A percentile compares a stretch with the other conserved stretches of the same genome.
phyloP scores from a whole-genome alignment of 2,329 filamentous ascomycete genomes.

The Fusarium scirpi region DNA sequence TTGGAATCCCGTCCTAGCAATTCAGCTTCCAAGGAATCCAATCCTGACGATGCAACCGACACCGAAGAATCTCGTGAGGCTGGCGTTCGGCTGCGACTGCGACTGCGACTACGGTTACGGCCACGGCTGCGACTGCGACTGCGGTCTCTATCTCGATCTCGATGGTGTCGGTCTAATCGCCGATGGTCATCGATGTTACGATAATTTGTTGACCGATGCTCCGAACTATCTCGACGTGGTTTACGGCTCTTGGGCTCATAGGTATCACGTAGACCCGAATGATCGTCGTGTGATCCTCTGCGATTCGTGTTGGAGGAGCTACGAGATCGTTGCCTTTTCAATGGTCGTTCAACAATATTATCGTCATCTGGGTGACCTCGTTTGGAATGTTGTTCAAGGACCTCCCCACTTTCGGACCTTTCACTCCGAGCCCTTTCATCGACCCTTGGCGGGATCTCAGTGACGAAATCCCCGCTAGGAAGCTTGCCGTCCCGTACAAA shows the following conservation, averaged over 20 bases:
- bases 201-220: conserved; percentile 15
- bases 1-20: conserved; percentile 52
- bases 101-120: conserved; percentile 13
- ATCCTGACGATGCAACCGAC: conserved; percentile 52
- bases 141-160: conserved; percentile 25
- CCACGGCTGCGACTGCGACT: conserved; percentile 21
- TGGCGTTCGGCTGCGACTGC: conserved; percentile 39
- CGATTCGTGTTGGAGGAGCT: conserved; percentile 20
- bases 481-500: conserved; percentile 51
- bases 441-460: conserved; percentile 12
- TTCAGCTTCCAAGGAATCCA: conserved; percentile 56
- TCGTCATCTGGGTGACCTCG: conserved; percentile 27
- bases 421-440: conserved; percentile 22
- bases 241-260: conserved; percentile 24
- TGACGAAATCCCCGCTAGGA: conserved; percentile 40
- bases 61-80: conserved; percentile 49
- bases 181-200: conserved; percentile 26
- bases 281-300: conserved; percentile 14
- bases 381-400: conserved; percentile 30
- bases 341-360: conserved; percentile 27
- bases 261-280: conserved; percentile 14
- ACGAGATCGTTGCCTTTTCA: conserved; percentile 40
- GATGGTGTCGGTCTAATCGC: conserved; percentile 34
- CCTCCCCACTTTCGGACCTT: conserved; percentile 37
- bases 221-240: conserved; percentile 30